Conservation (phyloP, 129 eudicot species). For the Deinandra increscens region DNA sequence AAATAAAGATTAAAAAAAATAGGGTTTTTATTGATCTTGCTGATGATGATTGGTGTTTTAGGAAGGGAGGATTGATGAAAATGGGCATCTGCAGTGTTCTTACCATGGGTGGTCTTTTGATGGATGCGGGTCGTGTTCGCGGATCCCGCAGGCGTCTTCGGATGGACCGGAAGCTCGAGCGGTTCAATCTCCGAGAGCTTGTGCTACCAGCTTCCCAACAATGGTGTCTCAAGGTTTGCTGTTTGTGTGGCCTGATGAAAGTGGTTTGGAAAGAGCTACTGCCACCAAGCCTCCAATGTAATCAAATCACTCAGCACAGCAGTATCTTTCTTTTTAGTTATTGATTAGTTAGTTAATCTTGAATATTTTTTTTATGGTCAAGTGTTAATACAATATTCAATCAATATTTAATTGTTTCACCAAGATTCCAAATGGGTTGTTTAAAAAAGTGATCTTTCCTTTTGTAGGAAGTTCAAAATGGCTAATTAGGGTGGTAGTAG, state of each 20-base stretch:
- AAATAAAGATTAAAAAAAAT: no score
- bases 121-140: slow-evolving; percentile 79
- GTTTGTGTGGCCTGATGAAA: slow-evolving; percentile 97
- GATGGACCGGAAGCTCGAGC: slow-evolving; percentile 95
- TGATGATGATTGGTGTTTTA: slow-evolving; percentile 26
- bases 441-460: slow-evolving; percentile 2
- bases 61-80: slow-evolving; percentile 98
- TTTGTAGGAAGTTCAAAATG: slow-evolving; percentile 12
- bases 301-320: no score
- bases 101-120: slow-evolving; percentile 97
- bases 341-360: slow-evolving; percentile 12
- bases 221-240: slow-evolving; percentile 97
- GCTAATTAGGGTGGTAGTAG: neutral
- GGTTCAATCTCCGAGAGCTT: slow-evolving; percentile 74
- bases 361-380: neutral
- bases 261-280: slow-evolving; percentile 75
- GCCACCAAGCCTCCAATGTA: slow-evolving; percentile 83
- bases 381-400: slow-evolving; percentile 22
- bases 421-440: neutral
- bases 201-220: slow-evolving; percentile 83
- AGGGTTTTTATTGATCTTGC: neutral
- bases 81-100: slow-evolving; percentile 92
- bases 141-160: slow-evolving; percentile 85
- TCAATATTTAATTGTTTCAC: neutral
- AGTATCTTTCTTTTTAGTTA: neutral